Percentiles rank a stretch among this genome's conserved stretches.
phyloP scores from a whole-genome alignment of 2,329 filamentous ascomycete genomes.

The Blastomyces gilchristii region DNA sequence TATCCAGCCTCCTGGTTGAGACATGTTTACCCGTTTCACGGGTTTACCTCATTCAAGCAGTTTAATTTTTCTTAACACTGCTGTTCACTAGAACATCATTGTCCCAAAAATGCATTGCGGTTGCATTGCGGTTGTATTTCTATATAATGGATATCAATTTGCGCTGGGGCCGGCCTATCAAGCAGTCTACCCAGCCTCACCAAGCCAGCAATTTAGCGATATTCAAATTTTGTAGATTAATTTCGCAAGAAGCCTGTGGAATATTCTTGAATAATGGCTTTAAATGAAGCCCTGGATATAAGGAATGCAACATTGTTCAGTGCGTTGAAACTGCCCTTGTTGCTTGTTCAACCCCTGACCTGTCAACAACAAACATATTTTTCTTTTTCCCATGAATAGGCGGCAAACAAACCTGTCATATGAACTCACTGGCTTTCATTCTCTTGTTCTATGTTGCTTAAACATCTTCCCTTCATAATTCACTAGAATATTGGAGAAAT shows the following conservation, averaged over 20 bases:
- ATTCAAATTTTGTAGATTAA: neutral
- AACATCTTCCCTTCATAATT: neutral
- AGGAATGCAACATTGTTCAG: neutral
- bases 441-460: neutral
- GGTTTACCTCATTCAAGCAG: neutral
- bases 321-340: neutral
- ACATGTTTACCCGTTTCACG: neutral
- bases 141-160: neutral
- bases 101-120: neutral
- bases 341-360: neutral
- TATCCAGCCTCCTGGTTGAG: neutral
- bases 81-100: neutral
- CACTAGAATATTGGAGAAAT: constrained; percentile 1
- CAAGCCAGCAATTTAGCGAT: neutral
- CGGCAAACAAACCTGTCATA: neutral
- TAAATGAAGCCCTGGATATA: neutral
- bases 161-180: neutral
- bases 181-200: neutral
- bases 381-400: neutral
- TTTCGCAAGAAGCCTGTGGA: neutral
- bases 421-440: neutral
- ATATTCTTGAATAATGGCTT: neutral
- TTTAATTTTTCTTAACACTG: neutral
- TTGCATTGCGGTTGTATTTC: neutral
- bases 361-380: constrained; percentile 1